Base-by-base conservation (phyloP, 1,139 yeast genomes). In the Yamadazyma spencermartinsiae region DNA sequence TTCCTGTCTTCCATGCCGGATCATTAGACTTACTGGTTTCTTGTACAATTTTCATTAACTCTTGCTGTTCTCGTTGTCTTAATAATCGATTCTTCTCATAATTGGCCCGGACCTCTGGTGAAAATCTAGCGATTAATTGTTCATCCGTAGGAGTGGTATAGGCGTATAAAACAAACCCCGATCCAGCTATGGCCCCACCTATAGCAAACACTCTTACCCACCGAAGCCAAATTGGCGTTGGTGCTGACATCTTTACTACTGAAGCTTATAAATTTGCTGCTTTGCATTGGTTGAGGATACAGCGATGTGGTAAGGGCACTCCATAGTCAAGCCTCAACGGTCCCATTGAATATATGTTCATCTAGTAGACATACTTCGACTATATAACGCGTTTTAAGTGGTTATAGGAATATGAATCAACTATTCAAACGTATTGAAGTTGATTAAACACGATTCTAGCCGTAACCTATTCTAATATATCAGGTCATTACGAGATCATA, bases 101-200 rank as follows among this genome's bases (percentile, higher is more conserved):
- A 43, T 85, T 83, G 11, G 81, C 82, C 46, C 89, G 71, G 35
- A 88, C 66, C 55, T 89, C 96, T 0, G 97, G 97, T 3, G 96
- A 86, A 49, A 89, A 74, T 37, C 74, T 63, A 14, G 81, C 78
- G 32, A 89, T 74, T 38, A 89, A 63, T 55, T 89, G 76, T 50
- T 88, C 96, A 50, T 87, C 95, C 0, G 92, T 76, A 1, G 96
- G 96, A 0, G 88, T 82, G 3, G 90, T 79, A 56, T 78, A 85
- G 45, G 79, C 82, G 63, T 64, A 84, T 18, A 83, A 65, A 4
- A 85, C 46, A 1, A 80, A 77, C 6, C 96, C 96, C 0, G 79
- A 54, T 2, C 82, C 86, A 10, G 86, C 66, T 17, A 88, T 81
- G 23, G 77, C 78, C 11, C 85, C 83, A 7, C 76, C 79, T 12